Conservation (phyloP, 2,329 filamentous ascomycete genomes). For the Penicillium olsonii region DNA sequence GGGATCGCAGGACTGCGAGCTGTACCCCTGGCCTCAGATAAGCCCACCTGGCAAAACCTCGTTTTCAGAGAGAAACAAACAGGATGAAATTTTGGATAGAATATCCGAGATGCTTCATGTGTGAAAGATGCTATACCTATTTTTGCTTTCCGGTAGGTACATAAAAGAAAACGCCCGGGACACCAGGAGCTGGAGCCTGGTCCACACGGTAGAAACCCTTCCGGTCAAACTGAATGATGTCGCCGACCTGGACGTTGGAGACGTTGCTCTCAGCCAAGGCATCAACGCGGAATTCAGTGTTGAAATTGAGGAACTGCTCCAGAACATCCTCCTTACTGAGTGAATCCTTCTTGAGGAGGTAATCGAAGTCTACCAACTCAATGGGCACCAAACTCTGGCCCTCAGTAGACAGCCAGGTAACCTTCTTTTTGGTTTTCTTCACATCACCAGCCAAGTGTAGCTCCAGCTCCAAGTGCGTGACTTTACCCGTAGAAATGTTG, state of each 20-base stretch:
- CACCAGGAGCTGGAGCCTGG: slow-evolving; percentile 58
- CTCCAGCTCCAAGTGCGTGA: slow-evolving; percentile 74
- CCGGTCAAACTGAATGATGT: slow-evolving; percentile 93
- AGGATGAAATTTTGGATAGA: no score
- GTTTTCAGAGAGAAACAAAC: no score
- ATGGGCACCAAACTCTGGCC: slow-evolving; percentile 76
- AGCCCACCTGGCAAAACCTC: no score
- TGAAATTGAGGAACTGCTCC: slow-evolving; percentile 77
- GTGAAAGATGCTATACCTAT: no score
- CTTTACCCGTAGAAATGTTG: slow-evolving; percentile 52
- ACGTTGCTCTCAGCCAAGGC: slow-evolving; percentile 82
- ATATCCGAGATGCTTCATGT: no score
- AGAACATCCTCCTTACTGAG: slow-evolving; percentile 83
- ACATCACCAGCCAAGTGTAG: slow-evolving; percentile 89
- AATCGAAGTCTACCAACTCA: slow-evolving; percentile 92
- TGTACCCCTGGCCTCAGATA: no score
- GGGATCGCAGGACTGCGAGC: no score
- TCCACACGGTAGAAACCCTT: slow-evolving; percentile 92
- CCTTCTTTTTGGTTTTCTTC: slow-evolving; percentile 94
- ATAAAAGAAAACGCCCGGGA: slow-evolving; percentile 66
- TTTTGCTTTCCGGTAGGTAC: slow-evolving; percentile 66
- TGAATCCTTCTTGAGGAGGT: slow-evolving; percentile 93
- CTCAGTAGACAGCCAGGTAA: slow-evolving; percentile 84
- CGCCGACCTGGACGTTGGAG: slow-evolving; percentile 73
- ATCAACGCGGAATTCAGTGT: slow-evolving; percentile 72